These are phyloP conservation scores for Suillus variegatus DNA, from an alignment of 768 basidiomycete species.

Conservation along the genomic window DNA sequence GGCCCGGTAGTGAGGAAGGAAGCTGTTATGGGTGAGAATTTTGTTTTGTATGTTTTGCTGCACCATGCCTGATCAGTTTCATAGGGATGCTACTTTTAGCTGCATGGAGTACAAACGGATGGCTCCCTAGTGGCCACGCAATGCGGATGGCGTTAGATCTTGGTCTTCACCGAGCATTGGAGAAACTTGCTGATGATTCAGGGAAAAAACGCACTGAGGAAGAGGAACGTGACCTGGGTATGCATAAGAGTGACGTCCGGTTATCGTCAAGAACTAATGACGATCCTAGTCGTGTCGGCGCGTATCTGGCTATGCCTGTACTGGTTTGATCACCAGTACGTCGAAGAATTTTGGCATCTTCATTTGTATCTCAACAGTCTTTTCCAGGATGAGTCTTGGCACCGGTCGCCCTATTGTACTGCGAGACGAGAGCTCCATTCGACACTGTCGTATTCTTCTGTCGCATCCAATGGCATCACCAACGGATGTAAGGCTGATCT, in stretches of 20 bases:
- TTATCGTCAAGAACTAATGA: slow-evolving; percentile 11
- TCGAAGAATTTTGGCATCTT: slow-evolving; percentile 16
- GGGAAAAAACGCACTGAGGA: slow-evolving; percentile 69
- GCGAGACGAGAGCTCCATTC: slow-evolving; percentile 85
- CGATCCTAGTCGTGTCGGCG: slow-evolving; percentile 74
- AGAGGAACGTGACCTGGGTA: slow-evolving; percentile 86
- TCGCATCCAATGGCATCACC: slow-evolving; percentile 85
- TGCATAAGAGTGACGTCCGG: slow-evolving; percentile 15
- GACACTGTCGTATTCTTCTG: slow-evolving; percentile 80
- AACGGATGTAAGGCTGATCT: slow-evolving; percentile 87
- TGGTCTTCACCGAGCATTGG: slow-evolving; percentile 88
- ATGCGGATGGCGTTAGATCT: slow-evolving; percentile 96
- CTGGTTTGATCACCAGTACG: slow-evolving; percentile 95
- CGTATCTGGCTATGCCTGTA: slow-evolving; percentile 94
- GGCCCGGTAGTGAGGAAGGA: slow-evolving; percentile 94
- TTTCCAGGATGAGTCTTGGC: slow-evolving; percentile 80
- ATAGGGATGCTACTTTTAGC: slow-evolving; percentile 89
- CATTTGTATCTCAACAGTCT: slow-evolving; percentile 15
- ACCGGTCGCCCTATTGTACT: slow-evolving; percentile 90
- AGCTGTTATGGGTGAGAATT: slow-evolving; percentile 78
- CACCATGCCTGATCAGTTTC: background rate
- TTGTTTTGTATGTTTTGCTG: slow-evolving; percentile 4
- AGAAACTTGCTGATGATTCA: slow-evolving; percentile 80
- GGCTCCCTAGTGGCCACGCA: slow-evolving; percentile 94
- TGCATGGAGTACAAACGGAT: slow-evolving; percentile 93